Percentiles rank a stretch among this genome's conserved stretches.
These are phyloP conservation scores for Backusella tuberculispora DNA, from an alignment of 192 early-diverging fungal genomes.

Conservation along the genomic window DNA sequence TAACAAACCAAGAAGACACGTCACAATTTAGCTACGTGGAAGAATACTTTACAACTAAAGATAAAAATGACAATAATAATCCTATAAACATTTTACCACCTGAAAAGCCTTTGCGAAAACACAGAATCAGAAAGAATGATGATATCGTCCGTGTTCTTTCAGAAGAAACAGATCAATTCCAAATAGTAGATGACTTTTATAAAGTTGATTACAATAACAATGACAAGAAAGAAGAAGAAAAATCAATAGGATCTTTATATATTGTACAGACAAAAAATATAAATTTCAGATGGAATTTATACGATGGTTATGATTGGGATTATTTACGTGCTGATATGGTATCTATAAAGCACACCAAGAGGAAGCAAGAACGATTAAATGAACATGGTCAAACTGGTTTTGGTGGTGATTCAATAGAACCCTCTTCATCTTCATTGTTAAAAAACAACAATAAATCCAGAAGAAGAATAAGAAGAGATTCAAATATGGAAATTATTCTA, in stretches of 20 bases:
- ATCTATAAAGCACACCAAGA: neutral
- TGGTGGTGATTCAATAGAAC: neutral
- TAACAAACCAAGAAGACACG: neutral
- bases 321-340: conserved; percentile 34
- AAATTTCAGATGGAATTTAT: conserved; percentile 62
- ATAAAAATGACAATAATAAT: neutral
- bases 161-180: conserved; percentile 8
- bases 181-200: conserved; percentile 29
- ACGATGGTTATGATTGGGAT: conserved; percentile 73
- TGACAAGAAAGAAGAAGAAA: conserved; percentile 46
- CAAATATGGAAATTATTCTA: conserved; percentile 58
- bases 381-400: neutral
- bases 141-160: conserved; percentile 48
- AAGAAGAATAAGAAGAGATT: conserved; percentile 24
- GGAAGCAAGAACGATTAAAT: neutral
- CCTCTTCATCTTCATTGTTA: neutral
- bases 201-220: conserved; percentile 55
- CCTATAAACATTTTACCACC: neutral
- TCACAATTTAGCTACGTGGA: conserved; percentile 50
- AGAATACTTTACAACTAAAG: conserved; percentile 45
- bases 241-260: conserved; percentile 34
- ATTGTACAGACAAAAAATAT: conserved; percentile 60
- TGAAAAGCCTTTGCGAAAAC: conserved; percentile 31
- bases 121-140: neutral
- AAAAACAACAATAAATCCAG: neutral